phyloP scores from a whole-genome alignment of 2,329 filamentous ascomycete species.

The Xylariaceae sp. region DNA sequence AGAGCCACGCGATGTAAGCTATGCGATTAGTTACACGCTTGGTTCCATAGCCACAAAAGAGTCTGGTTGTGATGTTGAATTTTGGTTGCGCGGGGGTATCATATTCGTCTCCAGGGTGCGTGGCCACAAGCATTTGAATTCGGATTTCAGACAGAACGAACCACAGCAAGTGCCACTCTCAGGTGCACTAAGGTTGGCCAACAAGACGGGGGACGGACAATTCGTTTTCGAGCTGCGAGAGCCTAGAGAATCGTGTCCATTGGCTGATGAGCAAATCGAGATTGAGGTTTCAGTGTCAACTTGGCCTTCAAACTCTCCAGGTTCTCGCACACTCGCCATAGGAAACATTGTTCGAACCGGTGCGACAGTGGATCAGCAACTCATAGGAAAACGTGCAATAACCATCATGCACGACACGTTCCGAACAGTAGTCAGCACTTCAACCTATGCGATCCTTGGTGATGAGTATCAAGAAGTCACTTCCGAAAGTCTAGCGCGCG shows the following conservation, averaged over 20 bases:
- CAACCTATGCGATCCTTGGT: constrained; percentile 7
- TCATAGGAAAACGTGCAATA: constrained; percentile 7
- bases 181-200: constrained; percentile 5
- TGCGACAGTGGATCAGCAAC: neutral
- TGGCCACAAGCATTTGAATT: constrained; percentile 5
- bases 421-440: constrained; percentile 9
- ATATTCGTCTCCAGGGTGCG: constrained; percentile 20
- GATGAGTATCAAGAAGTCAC: neutral
- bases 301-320: constrained; percentile 11
- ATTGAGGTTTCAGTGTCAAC: constrained; percentile 10
- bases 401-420: constrained; percentile 8
- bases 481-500: constrained; percentile 1
- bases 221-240: constrained; percentile 7
- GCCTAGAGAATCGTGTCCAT: neutral
- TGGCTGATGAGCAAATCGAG: constrained; percentile 6
- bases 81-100: constrained; percentile 24
- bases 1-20: constrained; percentile 6
- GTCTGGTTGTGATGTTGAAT: constrained; percentile 25
- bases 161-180: neutral
- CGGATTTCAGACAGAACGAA: neutral
- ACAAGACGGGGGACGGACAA: constrained; percentile 7
- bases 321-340: constrained; percentile 4
- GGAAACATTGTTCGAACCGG: constrained; percentile 2
- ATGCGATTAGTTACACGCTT: constrained; percentile 12
- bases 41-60: constrained; percentile 19